These are phyloP conservation scores for Plantago lanceolata DNA, from an alignment of 305 asterid genomes.

Conservation along the genomic window DNA sequence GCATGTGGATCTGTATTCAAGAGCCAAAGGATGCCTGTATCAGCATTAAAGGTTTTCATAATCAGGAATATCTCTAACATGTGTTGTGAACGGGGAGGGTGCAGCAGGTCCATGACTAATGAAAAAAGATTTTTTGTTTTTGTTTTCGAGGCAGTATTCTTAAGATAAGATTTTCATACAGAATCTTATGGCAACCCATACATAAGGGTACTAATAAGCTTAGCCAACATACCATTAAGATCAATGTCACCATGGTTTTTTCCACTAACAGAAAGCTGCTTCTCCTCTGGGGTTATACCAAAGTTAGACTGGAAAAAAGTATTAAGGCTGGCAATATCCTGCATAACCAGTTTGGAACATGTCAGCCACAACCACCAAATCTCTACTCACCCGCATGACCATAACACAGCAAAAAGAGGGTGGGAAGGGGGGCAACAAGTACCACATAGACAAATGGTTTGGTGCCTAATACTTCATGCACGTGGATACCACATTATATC, in stretches of 20 bases:
- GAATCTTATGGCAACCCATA: neutral
- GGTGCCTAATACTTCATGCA: too few species aligned
- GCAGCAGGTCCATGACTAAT: too few species aligned
- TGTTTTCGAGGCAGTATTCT: neutral
- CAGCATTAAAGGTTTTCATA: neutral
- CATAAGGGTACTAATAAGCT: neutral
- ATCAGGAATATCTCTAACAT: neutral
- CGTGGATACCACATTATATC: too few species aligned
- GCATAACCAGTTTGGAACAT: constrained; percentile 26
- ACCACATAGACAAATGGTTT: neutral
- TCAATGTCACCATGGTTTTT: constrained; percentile 99
- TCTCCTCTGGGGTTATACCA: constrained; percentile 72
- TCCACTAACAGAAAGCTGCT: constrained; percentile 94
- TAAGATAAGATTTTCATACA: neutral
- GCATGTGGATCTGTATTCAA: neutral
- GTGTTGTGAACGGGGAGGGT: too few species aligned
- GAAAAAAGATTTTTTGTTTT: neutral
- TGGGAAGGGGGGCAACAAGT: neutral
- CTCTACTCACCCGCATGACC: neutral
- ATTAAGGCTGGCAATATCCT: constrained; percentile 76
- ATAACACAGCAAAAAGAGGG: neutral
- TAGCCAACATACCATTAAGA: constrained; percentile 54
- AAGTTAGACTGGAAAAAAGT: constrained; percentile 69
- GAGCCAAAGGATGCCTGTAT: too few species aligned
- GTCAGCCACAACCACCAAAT: constrained; percentile 4